Percentiles rank a stretch among this genome's conserved stretches.
These are phyloP conservation scores for Penicilliopsis zonata DNA, from an alignment of 495 filamentous ascomycete species.

Conservation along the genomic window DNA sequence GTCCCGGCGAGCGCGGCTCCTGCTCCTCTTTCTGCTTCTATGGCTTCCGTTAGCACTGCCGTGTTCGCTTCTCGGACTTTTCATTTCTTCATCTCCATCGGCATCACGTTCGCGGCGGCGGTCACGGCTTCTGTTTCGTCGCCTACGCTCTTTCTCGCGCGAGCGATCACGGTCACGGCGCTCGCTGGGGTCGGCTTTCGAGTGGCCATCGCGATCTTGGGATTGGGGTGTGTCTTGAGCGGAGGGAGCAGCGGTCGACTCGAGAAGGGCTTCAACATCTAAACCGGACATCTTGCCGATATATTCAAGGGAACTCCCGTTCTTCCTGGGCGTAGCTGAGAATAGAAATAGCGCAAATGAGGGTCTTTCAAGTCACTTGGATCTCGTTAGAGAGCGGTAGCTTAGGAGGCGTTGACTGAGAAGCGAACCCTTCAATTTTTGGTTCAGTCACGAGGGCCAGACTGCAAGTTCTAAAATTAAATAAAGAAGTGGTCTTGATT, in stretches of 20 bases:
- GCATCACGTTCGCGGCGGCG: slow-evolving; percentile 51
- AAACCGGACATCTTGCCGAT: slow-evolving; percentile 64
- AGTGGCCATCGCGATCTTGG: slow-evolving; percentile 46
- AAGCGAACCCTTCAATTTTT: slow-evolving; percentile 30
- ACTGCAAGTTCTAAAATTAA: too few relatives aligned
- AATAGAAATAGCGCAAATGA: slow-evolving; percentile 18
- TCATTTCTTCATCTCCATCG: slow-evolving; percentile 55
- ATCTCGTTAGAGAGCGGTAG: slow-evolving; percentile 31
- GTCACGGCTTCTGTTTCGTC: slow-evolving; percentile 51
- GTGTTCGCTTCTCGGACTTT: slow-evolving; percentile 64
- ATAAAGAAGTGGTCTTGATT: too few relatives aligned
- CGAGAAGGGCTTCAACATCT: slow-evolving; percentile 88
- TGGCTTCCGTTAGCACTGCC: slow-evolving; percentile 72
- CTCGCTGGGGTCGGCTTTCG: slow-evolving; percentile 43
- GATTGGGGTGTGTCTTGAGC: slow-evolving; percentile 41
- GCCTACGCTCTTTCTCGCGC: slow-evolving; percentile 48
- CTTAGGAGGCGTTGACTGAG: slow-evolving; percentile 10
- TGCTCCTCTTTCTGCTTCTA: slow-evolving; percentile 72
- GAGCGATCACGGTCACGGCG: slow-evolving; percentile 43
- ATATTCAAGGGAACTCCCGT: slow-evolving; percentile 8
- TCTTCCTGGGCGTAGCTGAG: slow-evolving; percentile 8
- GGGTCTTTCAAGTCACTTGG: slow-evolving; percentile 36
- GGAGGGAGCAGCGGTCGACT: slow-evolving; percentile 62
- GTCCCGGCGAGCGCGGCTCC: slow-evolving; percentile 72
- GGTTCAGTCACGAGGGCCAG: too few relatives aligned